These are phyloP conservation scores for Xerocomellus chrysenteron DNA, from an alignment of 768 basidiomycete species.

Conservation along the genomic window DNA sequence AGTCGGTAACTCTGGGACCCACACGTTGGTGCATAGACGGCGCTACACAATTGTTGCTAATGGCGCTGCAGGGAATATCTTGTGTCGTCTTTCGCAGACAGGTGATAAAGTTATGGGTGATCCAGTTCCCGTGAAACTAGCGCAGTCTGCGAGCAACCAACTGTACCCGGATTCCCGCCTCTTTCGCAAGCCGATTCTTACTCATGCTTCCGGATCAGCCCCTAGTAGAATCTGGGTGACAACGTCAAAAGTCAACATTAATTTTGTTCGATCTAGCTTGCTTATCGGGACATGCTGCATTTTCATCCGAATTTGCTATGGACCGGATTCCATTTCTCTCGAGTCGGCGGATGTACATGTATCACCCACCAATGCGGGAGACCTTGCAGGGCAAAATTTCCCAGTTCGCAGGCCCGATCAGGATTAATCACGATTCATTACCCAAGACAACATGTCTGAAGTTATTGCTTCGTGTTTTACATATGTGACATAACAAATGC, in stretches of 20 bases:
- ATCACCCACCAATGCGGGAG: not conserved
- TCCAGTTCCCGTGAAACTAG: too few relatives aligned
- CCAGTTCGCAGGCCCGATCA: not conserved
- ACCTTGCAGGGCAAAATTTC: not conserved
- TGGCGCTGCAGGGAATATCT: too few relatives aligned
- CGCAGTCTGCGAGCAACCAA: too few relatives aligned
- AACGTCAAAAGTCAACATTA: constrained; percentile 13
- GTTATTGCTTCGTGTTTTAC: not conserved
- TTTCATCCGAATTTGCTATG: not conserved
- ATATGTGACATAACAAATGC: constrained; percentile 6
- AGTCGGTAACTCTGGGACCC: not conserved
- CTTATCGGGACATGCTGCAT: not conserved
- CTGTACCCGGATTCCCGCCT: too few relatives aligned
- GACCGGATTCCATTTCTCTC: not conserved
- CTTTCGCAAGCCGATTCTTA: too few relatives aligned
- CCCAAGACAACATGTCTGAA: not conserved
- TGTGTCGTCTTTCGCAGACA: too few relatives aligned
- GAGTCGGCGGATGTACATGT: not conserved
- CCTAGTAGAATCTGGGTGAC: not conserved
- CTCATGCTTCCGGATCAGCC: not conserved
- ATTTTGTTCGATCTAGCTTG: not conserved
- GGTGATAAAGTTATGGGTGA: too few relatives aligned
- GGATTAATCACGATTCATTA: not conserved
- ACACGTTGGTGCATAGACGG: too few relatives aligned
- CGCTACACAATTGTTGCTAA: too few relatives aligned